These are phyloP conservation scores for Bisporella sp. DNA, from an alignment of 2,329 filamentous ascomycete genomes.

Conservation along the genomic window DNA sequence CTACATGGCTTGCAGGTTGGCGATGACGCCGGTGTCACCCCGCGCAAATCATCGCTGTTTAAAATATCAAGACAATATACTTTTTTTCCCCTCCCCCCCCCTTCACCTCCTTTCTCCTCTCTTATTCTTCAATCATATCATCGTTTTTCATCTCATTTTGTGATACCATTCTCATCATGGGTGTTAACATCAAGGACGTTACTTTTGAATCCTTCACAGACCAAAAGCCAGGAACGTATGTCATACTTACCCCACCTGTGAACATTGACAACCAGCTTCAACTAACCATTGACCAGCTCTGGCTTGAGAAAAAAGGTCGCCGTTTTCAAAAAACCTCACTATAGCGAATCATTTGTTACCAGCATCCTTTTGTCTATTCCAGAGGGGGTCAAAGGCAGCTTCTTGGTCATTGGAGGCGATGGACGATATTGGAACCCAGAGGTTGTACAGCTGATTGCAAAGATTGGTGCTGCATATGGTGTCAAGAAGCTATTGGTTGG, in stretches of 20 bases:
- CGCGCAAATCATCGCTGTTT: too few relatives aligned
- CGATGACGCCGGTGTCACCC: too few relatives aligned
- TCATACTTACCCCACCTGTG: slow-evolving; percentile 30
- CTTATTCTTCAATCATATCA: too few relatives aligned
- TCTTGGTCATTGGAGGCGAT: slow-evolving; percentile 95
- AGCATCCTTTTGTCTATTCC: slow-evolving; percentile 95
- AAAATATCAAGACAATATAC: background rate
- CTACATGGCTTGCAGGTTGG: too few relatives aligned
- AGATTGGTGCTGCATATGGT: slow-evolving; percentile 93
- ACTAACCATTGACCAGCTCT: slow-evolving; percentile 53
- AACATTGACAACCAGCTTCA: slow-evolving; percentile 16
- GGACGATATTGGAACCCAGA: slow-evolving; percentile 97
- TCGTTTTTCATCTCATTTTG: too few relatives aligned
- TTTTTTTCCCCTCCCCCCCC: slow-evolving; percentile 3
- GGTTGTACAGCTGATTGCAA: slow-evolving; percentile 92
- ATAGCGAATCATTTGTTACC: slow-evolving; percentile 91
- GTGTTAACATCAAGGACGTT: slow-evolving; percentile 59
- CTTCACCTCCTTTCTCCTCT: too few relatives aligned
- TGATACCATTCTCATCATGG: slow-evolving; percentile 46
- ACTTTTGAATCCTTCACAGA: slow-evolving; percentile 81
- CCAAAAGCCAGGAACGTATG: slow-evolving; percentile 99
- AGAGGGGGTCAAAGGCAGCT: slow-evolving; percentile 74
- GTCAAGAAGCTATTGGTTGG: slow-evolving; percentile 98
- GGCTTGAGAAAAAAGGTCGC: slow-evolving; percentile 98
- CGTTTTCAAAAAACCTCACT: slow-evolving; percentile 91